Evolutionary conservation across 2,329 filamentous ascomycete genomes (phyloP), one percentile per base, ranked within the genome.

Genomic region (Pestalotiopsis sp.): DNA sequence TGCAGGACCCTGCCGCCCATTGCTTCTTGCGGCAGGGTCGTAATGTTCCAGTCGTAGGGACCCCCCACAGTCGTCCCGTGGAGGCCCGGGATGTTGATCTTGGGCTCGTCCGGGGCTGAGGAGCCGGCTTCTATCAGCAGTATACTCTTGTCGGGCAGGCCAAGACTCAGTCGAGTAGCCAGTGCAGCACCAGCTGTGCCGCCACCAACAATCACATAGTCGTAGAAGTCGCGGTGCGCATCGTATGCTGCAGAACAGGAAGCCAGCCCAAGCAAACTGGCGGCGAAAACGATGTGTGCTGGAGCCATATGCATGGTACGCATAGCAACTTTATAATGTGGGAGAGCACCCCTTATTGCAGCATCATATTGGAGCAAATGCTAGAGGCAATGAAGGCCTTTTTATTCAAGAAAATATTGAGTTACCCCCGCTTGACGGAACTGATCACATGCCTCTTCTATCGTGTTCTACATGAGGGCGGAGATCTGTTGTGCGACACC

Each of bases 11-110:
- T 78, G 9, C 77, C 75, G n/a, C 81, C 79, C 3, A 84, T 78
- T 23, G 75, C 70, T 1, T 76, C 68, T 65, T 84, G 83, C 2
- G 81, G 76, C 6, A 76, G 75, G 0, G 83, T 82, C 11, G 80
- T 78, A 72, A 84, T 81, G 64, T 79, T 80, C 74, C 82, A 81
- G 73, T 84, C 77, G 49, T 76, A 77, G 2, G 68, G 68, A 11
- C 69, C 72, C 14, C 70, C 72, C 23, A 75, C 49, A 13, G 74
- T 73, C 17, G 73, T 71, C 4, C 75, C 75, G 41, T 72, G 72
- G 71, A 75, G 71, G 31, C 73, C 76, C 0, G 75, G 76, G 20
- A 78, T 71, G 58, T 76, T 76, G 69, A 78, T 77, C 5, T 67
- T 71, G 14, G 70, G 69, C 66, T 75, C 73, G 14, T 74, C 73